Evolutionary conservation across 2,329 filamentous ascomycete genomes (phyloP), one percentile per base, ranked within the genome.

Genomic region (Stemphylium beticola): DNA sequence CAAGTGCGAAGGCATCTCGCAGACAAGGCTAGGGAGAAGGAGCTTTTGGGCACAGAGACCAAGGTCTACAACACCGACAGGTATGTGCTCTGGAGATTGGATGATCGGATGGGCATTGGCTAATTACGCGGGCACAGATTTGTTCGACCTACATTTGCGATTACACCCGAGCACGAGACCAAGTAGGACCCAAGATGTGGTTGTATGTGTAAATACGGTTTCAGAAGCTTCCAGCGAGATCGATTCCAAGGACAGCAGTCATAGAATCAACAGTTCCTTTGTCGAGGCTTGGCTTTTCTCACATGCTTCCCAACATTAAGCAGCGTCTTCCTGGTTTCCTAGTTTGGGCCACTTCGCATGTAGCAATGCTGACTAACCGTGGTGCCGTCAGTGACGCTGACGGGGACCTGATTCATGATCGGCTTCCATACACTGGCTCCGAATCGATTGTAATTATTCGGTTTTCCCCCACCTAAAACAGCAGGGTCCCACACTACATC

Each of bases 11-110:
- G 93, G 73, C 85, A 93, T 77, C 85, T 89, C 64, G 95, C 95
- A 54, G 91, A 96, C 77, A 87, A 92, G 84, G 88, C 87, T 64
- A 85, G 95, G 64, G 95, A 98, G 85, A 92, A 93, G 85, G 89
- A 92, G 78, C 80, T 99, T 63, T 74, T 98, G 67, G 95, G 95
- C 53, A 87, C 88, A 62, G 90, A 93, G 77, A 86, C 85, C 48
- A 91, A 89, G 80, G 84, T 96, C 44, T 99, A 97, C 81, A 85
- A 98, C 81, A 87, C 85, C 65, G 92, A 96, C 74, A 84, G 91
- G 91, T 97, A 81, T 63, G 89, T 76, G 48, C 11, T 9, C 4
- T 7, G 8, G 3, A 14, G 17, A 18, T 12, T 14, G 10, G 17
- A 11, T 14, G 5, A 24, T 18, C 4, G 11, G 4, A 22, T 9